Evolutionary conservation across 331 rosid genomes (phyloP).

Genomic region (Telfairia occidentalis): DNA sequence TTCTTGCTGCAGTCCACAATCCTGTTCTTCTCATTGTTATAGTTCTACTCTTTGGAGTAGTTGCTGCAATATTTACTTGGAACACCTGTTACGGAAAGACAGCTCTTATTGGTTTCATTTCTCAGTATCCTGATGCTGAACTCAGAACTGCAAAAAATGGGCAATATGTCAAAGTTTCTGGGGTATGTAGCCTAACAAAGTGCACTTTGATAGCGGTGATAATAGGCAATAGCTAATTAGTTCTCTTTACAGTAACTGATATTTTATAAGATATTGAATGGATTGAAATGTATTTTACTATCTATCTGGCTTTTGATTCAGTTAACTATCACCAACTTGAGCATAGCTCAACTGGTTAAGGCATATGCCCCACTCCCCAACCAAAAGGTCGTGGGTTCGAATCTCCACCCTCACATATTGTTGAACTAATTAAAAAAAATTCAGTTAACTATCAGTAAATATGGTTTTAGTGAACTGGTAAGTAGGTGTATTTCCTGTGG

Average conservation of each 20-base stretch:
- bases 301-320: neutral
- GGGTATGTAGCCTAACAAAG: conserved; percentile 52
- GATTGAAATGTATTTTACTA: neutral
- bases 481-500: neutral
- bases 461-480: neutral
- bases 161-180: conserved; percentile 92
- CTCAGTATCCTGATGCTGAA: conserved; percentile 84
- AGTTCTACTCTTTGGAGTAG: conserved; percentile 54
- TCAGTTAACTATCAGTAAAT: neutral
- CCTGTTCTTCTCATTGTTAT: conserved; percentile 83
- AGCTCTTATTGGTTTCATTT: conserved; percentile 66
- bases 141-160: conserved; percentile 97
- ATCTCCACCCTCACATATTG: too few species aligned
- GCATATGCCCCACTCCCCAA: too few species aligned
- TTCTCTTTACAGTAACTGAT: neutral
- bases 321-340: neutral
- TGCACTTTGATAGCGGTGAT: neutral
- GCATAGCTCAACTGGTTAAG: too few species aligned
- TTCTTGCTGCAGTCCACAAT: conserved; percentile 94
- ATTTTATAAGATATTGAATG: neutral
- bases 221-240: neutral
- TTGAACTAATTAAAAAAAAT: too few species aligned
- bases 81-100: conserved; percentile 79
- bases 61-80: conserved; percentile 82
- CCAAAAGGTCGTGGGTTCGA: too few species aligned